phyloP scores from a whole-genome alignment of 2,329 filamentous ascomycete species.

The Ilyonectria destructans region DNA sequence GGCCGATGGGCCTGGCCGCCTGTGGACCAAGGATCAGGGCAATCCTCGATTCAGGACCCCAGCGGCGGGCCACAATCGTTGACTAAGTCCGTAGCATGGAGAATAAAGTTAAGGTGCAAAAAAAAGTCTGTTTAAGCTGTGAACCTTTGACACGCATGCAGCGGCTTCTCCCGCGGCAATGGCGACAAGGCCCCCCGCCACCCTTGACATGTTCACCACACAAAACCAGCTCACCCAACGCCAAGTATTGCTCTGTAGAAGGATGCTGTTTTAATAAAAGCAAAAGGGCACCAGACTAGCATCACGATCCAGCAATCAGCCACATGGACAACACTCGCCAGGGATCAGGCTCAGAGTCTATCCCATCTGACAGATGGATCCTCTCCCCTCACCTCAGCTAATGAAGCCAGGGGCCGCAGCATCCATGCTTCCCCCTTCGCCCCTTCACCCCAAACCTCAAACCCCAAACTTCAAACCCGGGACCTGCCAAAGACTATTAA shows the following conservation, averaged over 20 bases:
- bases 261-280: background rate
- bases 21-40: conserved; percentile 5
- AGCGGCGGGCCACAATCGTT: background rate
- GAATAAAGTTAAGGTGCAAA: conserved; percentile 4
- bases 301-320: conserved; percentile 3
- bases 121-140: background rate
- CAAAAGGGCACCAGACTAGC: background rate
- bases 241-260: background rate
- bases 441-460: conserved; percentile 20
- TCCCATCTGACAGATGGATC: conserved; percentile 29
- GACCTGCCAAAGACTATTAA: background rate
- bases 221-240: background rate
- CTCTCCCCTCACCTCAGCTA: conserved; percentile 34
- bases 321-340: conserved; percentile 20
- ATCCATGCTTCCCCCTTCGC: conserved; percentile 21
- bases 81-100: background rate
- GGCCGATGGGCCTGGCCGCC: background rate
- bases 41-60: conserved; percentile 8
- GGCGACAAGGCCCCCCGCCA: background rate
- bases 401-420: conserved; percentile 27
- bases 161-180: background rate
- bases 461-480: conserved; percentile 18
- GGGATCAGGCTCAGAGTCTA: conserved; percentile 33
- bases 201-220: background rate
- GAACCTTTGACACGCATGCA: background rate